Evolutionary conservation across 345 rosid species (phyloP).

Genomic region (Aquilaria sinensis): DNA sequence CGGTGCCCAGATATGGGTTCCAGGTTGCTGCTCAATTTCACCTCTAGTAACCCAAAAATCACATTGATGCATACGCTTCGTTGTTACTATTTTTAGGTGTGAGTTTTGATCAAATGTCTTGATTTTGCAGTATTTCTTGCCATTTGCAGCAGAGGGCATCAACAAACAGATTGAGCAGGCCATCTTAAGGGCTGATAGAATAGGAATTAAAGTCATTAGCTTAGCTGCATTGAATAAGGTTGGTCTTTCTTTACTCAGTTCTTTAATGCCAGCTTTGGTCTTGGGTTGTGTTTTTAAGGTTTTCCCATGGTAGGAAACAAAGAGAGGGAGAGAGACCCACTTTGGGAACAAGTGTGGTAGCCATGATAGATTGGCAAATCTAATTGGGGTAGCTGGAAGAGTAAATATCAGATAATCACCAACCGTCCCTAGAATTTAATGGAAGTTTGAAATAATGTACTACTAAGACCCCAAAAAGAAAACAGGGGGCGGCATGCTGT

Average conservation of each 20-base stretch:
- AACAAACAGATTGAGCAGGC: constrained; percentile 78
- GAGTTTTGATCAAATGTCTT: not conserved
- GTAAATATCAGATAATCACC: constrained; percentile 11
- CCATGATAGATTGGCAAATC: not conserved
- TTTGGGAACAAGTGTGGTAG: constrained; percentile 3
- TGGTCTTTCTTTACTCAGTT: not conserved
- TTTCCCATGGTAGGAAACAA: no score
- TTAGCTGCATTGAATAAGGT: constrained; percentile 97
- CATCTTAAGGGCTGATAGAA: constrained; percentile 65
- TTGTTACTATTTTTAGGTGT: no score
- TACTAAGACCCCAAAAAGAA: no score
- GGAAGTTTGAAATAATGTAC: not conserved
- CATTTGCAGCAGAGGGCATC: constrained; percentile 81
- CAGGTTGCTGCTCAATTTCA: constrained; percentile 38
- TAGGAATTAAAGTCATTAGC: constrained; percentile 92
- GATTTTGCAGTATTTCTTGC: constrained; percentile 81
- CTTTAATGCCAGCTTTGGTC: not conserved
- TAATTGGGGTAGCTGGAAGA: constrained; percentile 23
- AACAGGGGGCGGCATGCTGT: no score
- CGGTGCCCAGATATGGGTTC: constrained; percentile 79
- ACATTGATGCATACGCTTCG: not conserved
- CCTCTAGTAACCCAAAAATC: no score
- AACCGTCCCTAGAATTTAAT: constrained; percentile 7
- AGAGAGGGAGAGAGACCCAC: not conserved
- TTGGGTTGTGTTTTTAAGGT: no score